phyloP scores from a whole-genome alignment of 2,329 filamentous ascomycete genomes.

The Ophioceras dolichostomum region DNA sequence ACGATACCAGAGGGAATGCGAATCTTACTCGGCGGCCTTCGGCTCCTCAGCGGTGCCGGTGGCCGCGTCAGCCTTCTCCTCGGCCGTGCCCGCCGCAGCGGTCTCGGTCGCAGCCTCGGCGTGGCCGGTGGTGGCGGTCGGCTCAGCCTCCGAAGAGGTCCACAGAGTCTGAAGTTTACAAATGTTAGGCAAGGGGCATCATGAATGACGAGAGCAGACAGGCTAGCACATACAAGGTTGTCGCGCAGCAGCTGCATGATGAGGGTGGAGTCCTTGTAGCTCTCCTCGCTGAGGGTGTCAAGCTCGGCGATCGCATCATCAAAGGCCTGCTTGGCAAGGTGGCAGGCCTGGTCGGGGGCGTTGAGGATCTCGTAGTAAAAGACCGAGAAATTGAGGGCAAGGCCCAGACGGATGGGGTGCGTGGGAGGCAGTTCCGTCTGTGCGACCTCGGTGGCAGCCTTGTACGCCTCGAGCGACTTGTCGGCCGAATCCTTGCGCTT shows the following conservation, averaged over 20 bases:
- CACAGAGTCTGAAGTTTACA: conserved; percentile 68
- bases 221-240: conserved; percentile 57
- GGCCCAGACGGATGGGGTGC: conserved; percentile 84
- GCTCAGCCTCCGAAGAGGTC: conserved; percentile 97
- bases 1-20: conserved; percentile 23
- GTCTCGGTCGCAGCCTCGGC: conserved; percentile 39
- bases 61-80: conserved; percentile 42
- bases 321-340: conserved; percentile 91
- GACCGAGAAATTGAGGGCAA: conserved; percentile 92
- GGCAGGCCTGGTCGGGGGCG: conserved; percentile 95
- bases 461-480: conserved; percentile 94
- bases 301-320: conserved; percentile 97
- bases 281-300: conserved; percentile 93
- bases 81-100: too few species aligned
- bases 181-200: conserved; percentile 14
- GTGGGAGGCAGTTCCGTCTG: conserved; percentile 82
- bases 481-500: conserved; percentile 92
- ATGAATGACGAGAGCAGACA: background rate
- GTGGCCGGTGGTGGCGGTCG: conserved; percentile 43
- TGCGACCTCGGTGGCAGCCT: conserved; percentile 80
- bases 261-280: conserved; percentile 97
- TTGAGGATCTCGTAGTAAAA: conserved; percentile 99
- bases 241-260: conserved; percentile 98
- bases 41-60: conserved; percentile 39
- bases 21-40: conserved; percentile 51